Evolutionary conservation across 352 stramenopile species (phyloP), one percentile per base, ranked within the genome.

Genomic region (Phytopythium kandeliae): DNA sequence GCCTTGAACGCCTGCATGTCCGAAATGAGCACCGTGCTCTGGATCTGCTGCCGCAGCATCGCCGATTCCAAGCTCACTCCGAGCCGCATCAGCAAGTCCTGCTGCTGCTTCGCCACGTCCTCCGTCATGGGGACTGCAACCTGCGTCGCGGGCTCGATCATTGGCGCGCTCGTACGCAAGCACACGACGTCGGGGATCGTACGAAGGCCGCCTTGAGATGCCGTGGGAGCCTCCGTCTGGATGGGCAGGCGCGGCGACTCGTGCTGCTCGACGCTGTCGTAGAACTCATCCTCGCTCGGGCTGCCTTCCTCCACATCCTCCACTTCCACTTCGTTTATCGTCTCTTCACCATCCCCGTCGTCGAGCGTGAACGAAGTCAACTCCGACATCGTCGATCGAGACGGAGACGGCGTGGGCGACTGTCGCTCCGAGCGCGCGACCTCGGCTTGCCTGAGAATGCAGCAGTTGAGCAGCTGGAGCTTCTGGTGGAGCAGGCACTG

Each of bases 1-100:
- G 83, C 83, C 54, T 93, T 93, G 50, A 93, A 93, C 1, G 83
- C 76, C 67, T 91, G 79, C 83, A 93, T 93, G 41, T 91, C 83
- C 4, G 83, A 91, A 0, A 93, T 58, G 30, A 93, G 51, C 16
- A 74, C 63, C 17, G 69, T 72, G 49, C 78, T 91, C 53, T 91
- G 79, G 25, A 93, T 74, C 41, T 90, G 76, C 45, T 90, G 83
- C 0, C 83, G 72, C 16, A 90, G 57, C 47, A 81, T 74, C 11
- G 80, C 73, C 0, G 76, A 90, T 31, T 91, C 78, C 9, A 71
- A 51, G 24, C 64, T 83, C 12, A 79, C 78, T 7, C 78, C 79
- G 30, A 93, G 63, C 9, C 78, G 74, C 53, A 72, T 85, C 9
- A 91, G 51, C 12, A 93, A 57, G 8, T 90, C 78, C 59, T 91